Conservation (phyloP, 352 stramenopile genomes). For the Phytophthora idaei region DNA sequence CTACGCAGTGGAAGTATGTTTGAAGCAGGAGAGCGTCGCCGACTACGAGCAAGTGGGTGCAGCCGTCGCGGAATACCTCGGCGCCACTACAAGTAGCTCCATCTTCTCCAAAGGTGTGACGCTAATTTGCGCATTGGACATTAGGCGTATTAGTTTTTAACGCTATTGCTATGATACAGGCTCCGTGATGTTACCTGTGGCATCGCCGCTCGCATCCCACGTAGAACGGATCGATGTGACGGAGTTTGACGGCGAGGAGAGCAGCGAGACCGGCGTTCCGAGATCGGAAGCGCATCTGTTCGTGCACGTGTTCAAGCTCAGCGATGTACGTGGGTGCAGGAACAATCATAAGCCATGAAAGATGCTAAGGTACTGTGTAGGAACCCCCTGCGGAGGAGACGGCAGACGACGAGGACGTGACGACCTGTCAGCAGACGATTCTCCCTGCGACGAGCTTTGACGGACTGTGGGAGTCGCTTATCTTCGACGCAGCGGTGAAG, state of each 20-base stretch:
- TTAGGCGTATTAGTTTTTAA: not conserved
- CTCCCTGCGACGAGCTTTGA: conserved; percentile 74
- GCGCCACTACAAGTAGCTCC: conserved; percentile 19
- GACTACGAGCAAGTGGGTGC: conserved; percentile 41
- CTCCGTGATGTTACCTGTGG: conserved; percentile 25
- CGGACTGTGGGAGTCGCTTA: conserved; percentile 85
- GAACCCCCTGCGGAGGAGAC: conserved; percentile 76
- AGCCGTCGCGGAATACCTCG: conserved; percentile 32
- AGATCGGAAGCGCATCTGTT: conserved; percentile 46
- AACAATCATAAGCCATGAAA: not conserved
- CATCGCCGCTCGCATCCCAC: conserved; percentile 36
- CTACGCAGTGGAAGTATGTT: conserved; percentile 57
- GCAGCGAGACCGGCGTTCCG: conserved; percentile 26
- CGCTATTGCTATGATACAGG: conserved; percentile 29
- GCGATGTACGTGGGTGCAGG: conserved; percentile 41
- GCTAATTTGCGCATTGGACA: not conserved
- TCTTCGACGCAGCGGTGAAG: conserved; percentile 88
- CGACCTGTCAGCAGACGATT: conserved; percentile 77
- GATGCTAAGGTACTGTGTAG: conserved; percentile 30
- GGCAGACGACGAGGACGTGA: conserved; percentile 75
- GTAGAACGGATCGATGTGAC: conserved; percentile 49
- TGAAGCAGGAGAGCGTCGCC: conserved; percentile 57
- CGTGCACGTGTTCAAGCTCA: conserved; percentile 81
- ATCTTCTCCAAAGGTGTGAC: conserved; percentile 37
- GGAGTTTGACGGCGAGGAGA: conserved; percentile 38